These are phyloP conservation scores for Eimeria maxima DNA, from an alignment of 169 alveolate species.

Conservation along the genomic window DNA sequence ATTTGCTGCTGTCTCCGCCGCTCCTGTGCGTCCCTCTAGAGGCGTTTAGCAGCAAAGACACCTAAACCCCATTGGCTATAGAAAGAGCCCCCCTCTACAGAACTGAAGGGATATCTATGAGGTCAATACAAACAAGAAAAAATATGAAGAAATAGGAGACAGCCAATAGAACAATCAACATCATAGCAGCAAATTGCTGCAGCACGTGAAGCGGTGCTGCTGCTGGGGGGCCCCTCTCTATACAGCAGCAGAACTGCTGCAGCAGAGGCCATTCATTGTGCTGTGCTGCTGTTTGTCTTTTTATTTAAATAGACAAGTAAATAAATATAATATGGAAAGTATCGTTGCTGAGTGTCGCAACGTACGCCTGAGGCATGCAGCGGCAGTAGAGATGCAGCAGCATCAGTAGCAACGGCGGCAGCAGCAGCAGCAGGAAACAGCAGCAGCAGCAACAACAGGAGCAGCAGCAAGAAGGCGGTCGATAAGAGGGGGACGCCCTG, in stretches of 20 bases:
- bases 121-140: no score
- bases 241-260: no score
- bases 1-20: no score
- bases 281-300: background rate
- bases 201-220: background rate
- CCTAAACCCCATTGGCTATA: no score
- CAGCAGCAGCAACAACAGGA: background rate
- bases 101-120: no score
- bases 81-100: no score
- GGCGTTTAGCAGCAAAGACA: no score
- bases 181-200: background rate
- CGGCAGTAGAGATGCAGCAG: background rate
- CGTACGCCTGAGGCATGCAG: background rate
- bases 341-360: background rate
- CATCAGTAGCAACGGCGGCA: conserved; percentile 32
- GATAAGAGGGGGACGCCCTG: background rate
- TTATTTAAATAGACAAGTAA: background rate
- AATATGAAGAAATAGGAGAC: background rate
- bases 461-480: background rate
- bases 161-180: background rate
- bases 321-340: background rate
- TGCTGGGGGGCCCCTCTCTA: background rate
- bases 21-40: no score
- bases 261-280: no score
- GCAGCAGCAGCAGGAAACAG: conserved; percentile 51